These are phyloP conservation scores for Nitzschia palea DNA, from an alignment of 108 stramenopile genomes.

Conservation along the genomic window DNA sequence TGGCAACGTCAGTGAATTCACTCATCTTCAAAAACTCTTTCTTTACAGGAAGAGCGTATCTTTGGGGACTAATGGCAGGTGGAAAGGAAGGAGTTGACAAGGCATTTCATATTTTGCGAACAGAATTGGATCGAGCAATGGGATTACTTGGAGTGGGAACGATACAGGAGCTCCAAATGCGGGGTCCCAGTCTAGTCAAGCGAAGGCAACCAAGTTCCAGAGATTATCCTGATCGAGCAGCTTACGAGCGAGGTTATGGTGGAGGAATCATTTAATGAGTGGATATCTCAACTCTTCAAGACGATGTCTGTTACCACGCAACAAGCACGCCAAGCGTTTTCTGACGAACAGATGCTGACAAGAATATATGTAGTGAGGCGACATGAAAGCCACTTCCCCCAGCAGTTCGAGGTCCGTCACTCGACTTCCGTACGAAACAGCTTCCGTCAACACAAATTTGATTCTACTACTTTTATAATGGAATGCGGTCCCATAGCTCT, in stretches of 20 bases:
- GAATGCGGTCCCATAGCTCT: slow-evolving; percentile 7
- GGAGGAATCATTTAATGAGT: slow-evolving; percentile 65
- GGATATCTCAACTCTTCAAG: neutral
- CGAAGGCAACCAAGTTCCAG: slow-evolving; percentile 48
- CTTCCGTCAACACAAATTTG: neutral
- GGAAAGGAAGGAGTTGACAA: slow-evolving; percentile 71
- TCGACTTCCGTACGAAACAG: neutral
- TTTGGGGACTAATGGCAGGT: slow-evolving; percentile 87
- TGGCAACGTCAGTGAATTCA: no score
- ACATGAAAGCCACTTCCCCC: neutral
- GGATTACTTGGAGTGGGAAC: slow-evolving; percentile 72
- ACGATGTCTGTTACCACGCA: no score
- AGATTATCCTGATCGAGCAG: slow-evolving; percentile 73
- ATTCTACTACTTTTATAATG: neutral
- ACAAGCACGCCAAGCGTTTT: no score
- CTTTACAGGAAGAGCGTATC: slow-evolving; percentile 30
- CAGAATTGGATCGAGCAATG: slow-evolving; percentile 78
- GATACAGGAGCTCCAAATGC: slow-evolving; percentile 68
- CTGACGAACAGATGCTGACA: neutral
- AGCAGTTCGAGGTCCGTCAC: neutral
- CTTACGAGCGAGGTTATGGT: slow-evolving; percentile 73
- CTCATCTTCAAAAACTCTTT: no score
- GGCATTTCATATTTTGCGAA: slow-evolving; percentile 67
- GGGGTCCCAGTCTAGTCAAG: slow-evolving; percentile 70
- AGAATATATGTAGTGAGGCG: neutral